Evolutionary conservation across 176 grass and related monocot genomes (phyloP).

Genomic region (Eragrostis curvula): DNA sequence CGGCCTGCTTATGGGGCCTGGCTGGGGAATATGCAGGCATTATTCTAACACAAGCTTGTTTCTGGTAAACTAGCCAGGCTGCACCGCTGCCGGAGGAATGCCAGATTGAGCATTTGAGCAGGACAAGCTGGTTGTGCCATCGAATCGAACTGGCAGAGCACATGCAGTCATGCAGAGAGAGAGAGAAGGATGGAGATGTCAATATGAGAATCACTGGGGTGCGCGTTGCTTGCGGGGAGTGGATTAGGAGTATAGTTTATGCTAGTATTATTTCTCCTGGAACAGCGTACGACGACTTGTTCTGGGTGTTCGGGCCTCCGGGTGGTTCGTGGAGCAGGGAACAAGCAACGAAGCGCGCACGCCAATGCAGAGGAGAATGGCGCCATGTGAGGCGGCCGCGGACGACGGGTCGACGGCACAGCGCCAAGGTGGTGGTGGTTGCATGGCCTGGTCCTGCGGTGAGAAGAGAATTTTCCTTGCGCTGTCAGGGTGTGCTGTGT

Average conservation of each 20-base stretch:
- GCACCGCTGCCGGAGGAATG: background rate
- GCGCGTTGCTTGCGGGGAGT: background rate
- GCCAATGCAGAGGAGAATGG: background rate
- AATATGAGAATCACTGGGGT: background rate
- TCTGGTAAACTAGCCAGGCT: slow-evolving; percentile 20
- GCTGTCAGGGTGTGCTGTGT: background rate
- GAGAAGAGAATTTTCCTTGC: background rate
- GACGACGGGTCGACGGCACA: background rate
- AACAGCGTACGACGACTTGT: background rate
- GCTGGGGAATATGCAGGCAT: slow-evolving; percentile 26
- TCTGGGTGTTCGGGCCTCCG: background rate
- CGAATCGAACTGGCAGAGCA: slow-evolving; percentile 41
- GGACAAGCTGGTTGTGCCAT: slow-evolving; percentile 25
- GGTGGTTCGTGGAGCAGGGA: slow-evolving; percentile 28
- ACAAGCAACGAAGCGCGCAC: slow-evolving; percentile 32
- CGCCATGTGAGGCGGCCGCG: slow-evolving; percentile 27
- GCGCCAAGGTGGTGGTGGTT: background rate
- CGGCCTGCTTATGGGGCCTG: slow-evolving; percentile 17
- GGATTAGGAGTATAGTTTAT: background rate
- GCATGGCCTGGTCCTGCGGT: no score
- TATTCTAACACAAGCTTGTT: slow-evolving; percentile 25
- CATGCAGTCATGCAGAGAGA: slow-evolving; percentile 24
- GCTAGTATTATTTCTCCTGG: background rate
- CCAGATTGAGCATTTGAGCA: slow-evolving; percentile 25
- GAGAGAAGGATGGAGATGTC: background rate